Evolutionary conservation across 2,329 filamentous ascomycete genomes (phyloP).

Genomic region (Cadophora luteo-olivacea): DNA sequence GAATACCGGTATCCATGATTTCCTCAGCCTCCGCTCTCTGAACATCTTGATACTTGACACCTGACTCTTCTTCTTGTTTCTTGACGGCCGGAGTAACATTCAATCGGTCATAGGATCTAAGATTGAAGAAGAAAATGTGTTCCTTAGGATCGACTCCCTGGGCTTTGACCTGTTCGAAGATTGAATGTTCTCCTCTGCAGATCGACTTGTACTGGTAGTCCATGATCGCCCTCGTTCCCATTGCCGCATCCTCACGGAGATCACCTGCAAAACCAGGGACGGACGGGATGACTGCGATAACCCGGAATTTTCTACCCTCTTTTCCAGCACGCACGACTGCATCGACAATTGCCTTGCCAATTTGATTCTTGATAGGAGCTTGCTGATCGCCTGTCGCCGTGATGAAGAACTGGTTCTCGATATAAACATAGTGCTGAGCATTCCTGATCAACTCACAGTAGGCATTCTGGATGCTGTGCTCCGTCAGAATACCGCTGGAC

Average conservation of each 20-base stretch:
- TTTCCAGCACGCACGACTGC: conserved; percentile 82
- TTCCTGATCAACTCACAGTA: conserved; percentile 85
- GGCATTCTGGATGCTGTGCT: conserved; percentile 87
- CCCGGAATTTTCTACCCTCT: conserved; percentile 84
- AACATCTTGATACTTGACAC: conserved; percentile 83
- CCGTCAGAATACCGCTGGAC: conserved; percentile 87
- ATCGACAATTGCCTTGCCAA: conserved; percentile 89
- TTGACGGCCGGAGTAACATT: conserved; percentile 79
- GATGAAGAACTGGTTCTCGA: conserved; percentile 98
- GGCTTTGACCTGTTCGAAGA: conserved; percentile 77
- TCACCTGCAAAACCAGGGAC: conserved; percentile 96
- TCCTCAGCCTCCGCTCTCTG: conserved; percentile 89
- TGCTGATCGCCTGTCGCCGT: conserved; percentile 92
- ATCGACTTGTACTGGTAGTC: conserved; percentile 99
- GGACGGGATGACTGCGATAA: conserved; percentile 89
- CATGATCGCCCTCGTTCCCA: conserved; percentile 91
- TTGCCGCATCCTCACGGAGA: conserved; percentile 80
- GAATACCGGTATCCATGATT: conserved; percentile 78
- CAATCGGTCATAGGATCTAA: conserved; percentile 90
- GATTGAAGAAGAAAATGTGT: conserved; percentile 92
- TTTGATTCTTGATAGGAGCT: conserved; percentile 82
- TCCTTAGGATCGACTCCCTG: conserved; percentile 79
- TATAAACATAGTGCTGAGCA: conserved; percentile 93
- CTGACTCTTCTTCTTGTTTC: conserved; percentile 80
- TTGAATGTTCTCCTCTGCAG: conserved; percentile 87